These are phyloP conservation scores for Diplocarpon rosae DNA, from an alignment of 2,329 filamentous ascomycete species.

Conservation along the genomic window DNA sequence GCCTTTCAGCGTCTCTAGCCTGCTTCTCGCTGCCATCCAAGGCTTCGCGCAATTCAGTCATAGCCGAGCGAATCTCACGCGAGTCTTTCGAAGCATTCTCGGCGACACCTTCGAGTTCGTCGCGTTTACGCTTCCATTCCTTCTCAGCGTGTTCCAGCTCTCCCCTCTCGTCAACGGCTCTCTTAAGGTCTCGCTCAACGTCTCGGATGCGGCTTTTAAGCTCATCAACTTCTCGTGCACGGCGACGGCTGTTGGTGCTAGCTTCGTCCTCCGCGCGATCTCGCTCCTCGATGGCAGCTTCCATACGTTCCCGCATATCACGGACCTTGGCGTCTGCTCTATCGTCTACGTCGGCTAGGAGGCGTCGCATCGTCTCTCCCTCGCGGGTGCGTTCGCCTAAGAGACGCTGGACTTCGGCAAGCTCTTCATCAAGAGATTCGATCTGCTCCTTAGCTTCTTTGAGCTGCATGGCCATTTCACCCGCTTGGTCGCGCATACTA, in stretches of 20 bases:
- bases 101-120: constrained; percentile 62
- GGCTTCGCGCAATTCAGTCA: constrained; percentile 65
- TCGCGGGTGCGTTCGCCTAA: constrained; percentile 82
- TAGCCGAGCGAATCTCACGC: constrained; percentile 63
- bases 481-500: constrained; percentile 86
- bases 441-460: constrained; percentile 76
- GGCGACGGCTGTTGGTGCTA: constrained; percentile 62
- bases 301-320: constrained; percentile 82
- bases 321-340: constrained; percentile 71
- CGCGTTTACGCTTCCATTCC: constrained; percentile 61
- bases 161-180: constrained; percentile 62
- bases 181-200: constrained; percentile 64
- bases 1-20: constrained; percentile 71
- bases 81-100: constrained; percentile 62
- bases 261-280: constrained; percentile 89
- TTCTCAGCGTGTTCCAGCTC: constrained; percentile 64
- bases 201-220: constrained; percentile 69
- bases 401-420: constrained; percentile 77
- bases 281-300: constrained; percentile 83
- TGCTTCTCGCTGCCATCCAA: constrained; percentile 83
- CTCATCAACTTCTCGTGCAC: constrained; percentile 77
- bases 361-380: constrained; percentile 84
- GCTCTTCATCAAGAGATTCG: constrained; percentile 83
- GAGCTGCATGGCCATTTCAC: constrained; percentile 81
- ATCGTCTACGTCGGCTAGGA: constrained; percentile 78